Evolutionary conservation across 306 rosid species (phyloP).

Genomic region (Bauhinia variegata): DNA sequence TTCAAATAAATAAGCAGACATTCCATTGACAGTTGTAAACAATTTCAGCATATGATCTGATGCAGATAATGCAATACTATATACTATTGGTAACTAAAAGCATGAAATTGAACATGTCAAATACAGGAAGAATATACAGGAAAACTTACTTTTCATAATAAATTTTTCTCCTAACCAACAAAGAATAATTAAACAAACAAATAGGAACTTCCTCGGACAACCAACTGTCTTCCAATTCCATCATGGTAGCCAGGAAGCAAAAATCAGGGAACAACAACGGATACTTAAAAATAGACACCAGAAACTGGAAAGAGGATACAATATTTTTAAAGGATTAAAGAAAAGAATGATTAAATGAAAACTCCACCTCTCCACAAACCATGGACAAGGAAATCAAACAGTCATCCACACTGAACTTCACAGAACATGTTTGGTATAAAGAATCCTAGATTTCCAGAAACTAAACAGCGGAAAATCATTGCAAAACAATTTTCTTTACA

Average conservation of each 20-base stretch:
- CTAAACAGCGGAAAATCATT: slow-evolving; percentile 12
- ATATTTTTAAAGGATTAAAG: not conserved
- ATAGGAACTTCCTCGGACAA: not conserved
- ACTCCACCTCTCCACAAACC: not conserved
- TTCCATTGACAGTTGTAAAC: not conserved
- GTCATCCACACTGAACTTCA: not conserved
- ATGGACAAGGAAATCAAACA: slow-evolving; percentile 12
- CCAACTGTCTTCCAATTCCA: not conserved
- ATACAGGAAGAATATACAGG: not conserved
- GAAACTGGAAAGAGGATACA: not conserved
- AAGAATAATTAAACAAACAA: slow-evolving; percentile 4
- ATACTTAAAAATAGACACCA: slow-evolving; percentile 6
- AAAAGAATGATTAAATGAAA: not conserved
- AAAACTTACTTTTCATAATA: not conserved
- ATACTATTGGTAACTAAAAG: slow-evolving; percentile 4
- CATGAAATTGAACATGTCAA: slow-evolving; percentile 18
- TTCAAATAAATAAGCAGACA: not conserved
- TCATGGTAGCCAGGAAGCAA: not conserved
- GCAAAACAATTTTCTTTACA: not conserved
- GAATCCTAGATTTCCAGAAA: slow-evolving; percentile 26
- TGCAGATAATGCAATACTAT: not conserved
- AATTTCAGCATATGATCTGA: not conserved
- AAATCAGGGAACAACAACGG: slow-evolving; percentile 1
- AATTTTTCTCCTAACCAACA: not conserved
- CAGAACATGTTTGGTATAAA: not conserved